A percentile compares a stretch with the other conserved stretches of the same genome.
These are phyloP conservation scores for Zymoseptoria tritici DNA, from an alignment of 2,329 filamentous ascomycete genomes.

Conservation along the genomic window DNA sequence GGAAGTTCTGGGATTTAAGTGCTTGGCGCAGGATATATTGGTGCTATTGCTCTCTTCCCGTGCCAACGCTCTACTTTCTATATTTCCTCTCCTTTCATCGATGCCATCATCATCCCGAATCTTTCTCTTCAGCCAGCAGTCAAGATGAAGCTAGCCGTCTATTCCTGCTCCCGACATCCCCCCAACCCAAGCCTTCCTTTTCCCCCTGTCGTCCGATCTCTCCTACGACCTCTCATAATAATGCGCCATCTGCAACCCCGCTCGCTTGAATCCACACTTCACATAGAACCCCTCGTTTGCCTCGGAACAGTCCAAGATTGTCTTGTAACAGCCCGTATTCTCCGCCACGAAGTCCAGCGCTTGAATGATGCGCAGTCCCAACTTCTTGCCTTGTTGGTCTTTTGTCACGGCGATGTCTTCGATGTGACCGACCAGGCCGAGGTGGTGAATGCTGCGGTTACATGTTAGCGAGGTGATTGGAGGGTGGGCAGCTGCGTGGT, in stretches of 20 bases:
- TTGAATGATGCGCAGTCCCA: slow-evolving; percentile 87
- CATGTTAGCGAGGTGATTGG: background rate
- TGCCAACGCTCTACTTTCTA: background rate
- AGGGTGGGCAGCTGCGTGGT: background rate
- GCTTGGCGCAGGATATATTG: background rate
- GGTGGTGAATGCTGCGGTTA: slow-evolving; percentile 55
- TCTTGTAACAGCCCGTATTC: slow-evolving; percentile 91
- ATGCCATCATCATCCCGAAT: too few relatives aligned
- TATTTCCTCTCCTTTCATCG: background rate
- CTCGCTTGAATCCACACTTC: slow-evolving; percentile 91
- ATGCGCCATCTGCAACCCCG: slow-evolving; percentile 93
- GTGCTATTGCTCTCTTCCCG: background rate
- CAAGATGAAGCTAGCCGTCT: too few relatives aligned
- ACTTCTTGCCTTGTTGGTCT: slow-evolving; percentile 95
- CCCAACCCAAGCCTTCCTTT: background rate
- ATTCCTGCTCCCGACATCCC: background rate
- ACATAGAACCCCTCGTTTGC: slow-evolving; percentile 96
- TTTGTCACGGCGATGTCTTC: slow-evolving; percentile 95
- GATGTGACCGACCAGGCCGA: slow-evolving; percentile 85
- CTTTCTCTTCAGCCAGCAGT: too few relatives aligned
- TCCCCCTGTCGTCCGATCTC: background rate
- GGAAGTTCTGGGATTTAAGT: background rate
- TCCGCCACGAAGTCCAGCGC: slow-evolving; percentile 83
- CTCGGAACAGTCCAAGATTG: slow-evolving; percentile 92
- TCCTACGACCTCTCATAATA: slow-evolving; percentile 52